Percentiles rank a stretch among this genome's conserved stretches.
Evolutionary conservation across 1,139 yeast species (phyloP).

Genomic region (Scheffersomyces titani): DNA sequence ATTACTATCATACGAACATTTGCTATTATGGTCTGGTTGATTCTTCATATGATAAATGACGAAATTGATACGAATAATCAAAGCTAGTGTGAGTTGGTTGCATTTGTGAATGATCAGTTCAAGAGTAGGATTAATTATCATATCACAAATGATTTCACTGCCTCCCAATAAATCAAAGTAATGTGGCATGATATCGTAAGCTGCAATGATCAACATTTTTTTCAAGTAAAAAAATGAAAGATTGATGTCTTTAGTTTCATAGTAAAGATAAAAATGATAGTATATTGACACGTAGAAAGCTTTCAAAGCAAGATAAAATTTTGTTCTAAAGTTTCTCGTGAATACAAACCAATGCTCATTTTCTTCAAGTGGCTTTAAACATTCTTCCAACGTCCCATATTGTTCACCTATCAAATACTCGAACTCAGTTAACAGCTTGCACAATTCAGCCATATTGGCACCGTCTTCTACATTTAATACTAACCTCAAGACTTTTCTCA

Average conservation of each 20-base stretch:
- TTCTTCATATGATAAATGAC: conserved; percentile 1
- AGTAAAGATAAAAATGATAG: conserved; percentile 39
- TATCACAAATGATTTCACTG: conserved; percentile 36
- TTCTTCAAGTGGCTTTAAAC: conserved; percentile 6
- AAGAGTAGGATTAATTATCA: conserved; percentile 42
- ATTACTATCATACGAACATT: background rate
- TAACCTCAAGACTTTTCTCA: conserved; percentile 14
- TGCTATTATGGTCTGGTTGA: conserved; percentile 8
- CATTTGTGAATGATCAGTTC: conserved; percentile 38
- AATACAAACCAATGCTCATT: conserved; percentile 16
- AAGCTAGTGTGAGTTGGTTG: conserved; percentile 33
- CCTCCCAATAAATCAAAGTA: conserved; percentile 34
- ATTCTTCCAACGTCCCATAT: conserved; percentile 16
- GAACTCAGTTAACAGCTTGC: conserved; percentile 20
- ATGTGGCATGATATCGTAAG: conserved; percentile 37
- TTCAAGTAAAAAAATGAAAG: conserved; percentile 34
- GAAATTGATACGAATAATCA: conserved; percentile 24
- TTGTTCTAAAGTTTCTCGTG: conserved; percentile 25
- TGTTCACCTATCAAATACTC: conserved; percentile 17
- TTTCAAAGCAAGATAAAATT: conserved; percentile 29
- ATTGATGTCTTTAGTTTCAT: conserved; percentile 19
- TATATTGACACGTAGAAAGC: conserved; percentile 34
- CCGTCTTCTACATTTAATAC: conserved; percentile 24
- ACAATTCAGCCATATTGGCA: conserved; percentile 23
- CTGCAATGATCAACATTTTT: conserved; percentile 25